Conservation (phyloP, 495 filamentous ascomycete genomes). For the Xylaria longipes region DNA sequence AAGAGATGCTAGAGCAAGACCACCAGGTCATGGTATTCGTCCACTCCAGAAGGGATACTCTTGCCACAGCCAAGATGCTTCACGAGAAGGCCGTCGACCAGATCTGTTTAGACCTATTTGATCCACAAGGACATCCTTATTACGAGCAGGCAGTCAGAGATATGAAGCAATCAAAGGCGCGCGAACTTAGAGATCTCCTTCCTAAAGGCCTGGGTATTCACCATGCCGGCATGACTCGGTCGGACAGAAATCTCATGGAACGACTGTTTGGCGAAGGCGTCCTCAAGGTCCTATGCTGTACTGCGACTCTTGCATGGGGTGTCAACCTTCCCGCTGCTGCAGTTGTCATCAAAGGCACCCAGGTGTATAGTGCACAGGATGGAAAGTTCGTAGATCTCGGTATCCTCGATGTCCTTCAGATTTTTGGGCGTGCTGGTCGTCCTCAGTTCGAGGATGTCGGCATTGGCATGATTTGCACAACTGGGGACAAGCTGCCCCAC, state of each 20-base stretch:
- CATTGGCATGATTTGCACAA: slow-evolving; percentile 96
- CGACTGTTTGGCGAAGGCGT: slow-evolving; percentile 86
- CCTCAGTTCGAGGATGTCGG: slow-evolving; percentile 96
- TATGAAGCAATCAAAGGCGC: slow-evolving; percentile 80
- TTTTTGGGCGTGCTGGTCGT: slow-evolving; percentile 96
- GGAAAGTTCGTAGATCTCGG: slow-evolving; percentile 97
- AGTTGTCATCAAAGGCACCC: slow-evolving; percentile 97
- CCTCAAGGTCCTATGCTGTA: slow-evolving; percentile 96
- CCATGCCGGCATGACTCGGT: slow-evolving; percentile 92
- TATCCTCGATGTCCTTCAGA: slow-evolving; percentile 97
- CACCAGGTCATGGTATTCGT: slow-evolving; percentile 99
- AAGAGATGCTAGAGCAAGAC: slow-evolving; percentile 82
- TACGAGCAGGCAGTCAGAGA: slow-evolving; percentile 79
- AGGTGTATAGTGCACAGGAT: slow-evolving; percentile 93
- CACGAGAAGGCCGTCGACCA: slow-evolving; percentile 86
- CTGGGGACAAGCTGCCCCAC: slow-evolving; percentile 88
- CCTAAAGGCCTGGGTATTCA: slow-evolving; percentile 92
- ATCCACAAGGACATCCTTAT: slow-evolving; percentile 70
- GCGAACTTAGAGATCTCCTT: slow-evolving; percentile 86
- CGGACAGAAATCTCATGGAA: slow-evolving; percentile 93
- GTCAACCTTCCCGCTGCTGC: slow-evolving; percentile 98
- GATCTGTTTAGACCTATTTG: slow-evolving; percentile 77
- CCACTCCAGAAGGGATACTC: slow-evolving; percentile 93
- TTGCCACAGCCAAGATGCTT: slow-evolving; percentile 83
- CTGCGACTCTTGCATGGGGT: slow-evolving; percentile 97